Percentiles rank a stretch among this genome's conserved stretches.
Conservation (phyloP, 768 basidiomycete species). For the Suillus fuscotomentosus region DNA sequence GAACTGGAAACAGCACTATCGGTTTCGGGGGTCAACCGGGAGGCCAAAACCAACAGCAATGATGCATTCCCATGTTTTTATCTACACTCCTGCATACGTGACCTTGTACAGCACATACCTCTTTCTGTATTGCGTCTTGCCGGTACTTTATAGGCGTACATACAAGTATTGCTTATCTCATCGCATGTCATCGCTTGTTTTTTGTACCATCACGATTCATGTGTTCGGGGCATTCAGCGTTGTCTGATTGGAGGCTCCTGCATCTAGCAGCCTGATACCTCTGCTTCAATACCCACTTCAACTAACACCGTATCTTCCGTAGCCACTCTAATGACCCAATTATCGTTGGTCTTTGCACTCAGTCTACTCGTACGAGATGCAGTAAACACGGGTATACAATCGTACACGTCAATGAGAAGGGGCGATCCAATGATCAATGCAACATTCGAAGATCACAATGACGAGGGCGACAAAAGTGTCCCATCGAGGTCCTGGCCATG, state of each 20-base stretch:
- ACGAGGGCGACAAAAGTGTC: neutral
- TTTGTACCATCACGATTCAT: conserved; percentile 1
- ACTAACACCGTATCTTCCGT: neutral
- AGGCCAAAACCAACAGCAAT: conserved; percentile 33
- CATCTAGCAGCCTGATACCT: neutral
- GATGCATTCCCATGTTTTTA: conserved; percentile 1
- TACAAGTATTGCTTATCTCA: neutral
- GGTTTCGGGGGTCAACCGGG: conserved; percentile 13
- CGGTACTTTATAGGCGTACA: neutral
- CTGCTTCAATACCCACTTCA: neutral
- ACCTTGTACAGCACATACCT: conserved; percentile 1
- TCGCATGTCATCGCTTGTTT: neutral
- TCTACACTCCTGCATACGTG: neutral
- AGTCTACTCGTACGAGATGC: neutral
- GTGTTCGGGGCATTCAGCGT: neutral
- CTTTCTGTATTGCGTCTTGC: neutral
- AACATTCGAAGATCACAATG: too few species aligned
- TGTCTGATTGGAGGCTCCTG: neutral
- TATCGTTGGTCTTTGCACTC: neutral
- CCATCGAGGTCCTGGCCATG: neutral
- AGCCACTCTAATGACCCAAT: neutral
- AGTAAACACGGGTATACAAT: neutral
- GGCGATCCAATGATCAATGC: neutral
- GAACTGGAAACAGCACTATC: conserved; percentile 9
- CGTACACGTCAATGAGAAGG: neutral